Evolutionary conservation across 441 rosid species (phyloP).

Genomic region (Mallotus japonicus): DNA sequence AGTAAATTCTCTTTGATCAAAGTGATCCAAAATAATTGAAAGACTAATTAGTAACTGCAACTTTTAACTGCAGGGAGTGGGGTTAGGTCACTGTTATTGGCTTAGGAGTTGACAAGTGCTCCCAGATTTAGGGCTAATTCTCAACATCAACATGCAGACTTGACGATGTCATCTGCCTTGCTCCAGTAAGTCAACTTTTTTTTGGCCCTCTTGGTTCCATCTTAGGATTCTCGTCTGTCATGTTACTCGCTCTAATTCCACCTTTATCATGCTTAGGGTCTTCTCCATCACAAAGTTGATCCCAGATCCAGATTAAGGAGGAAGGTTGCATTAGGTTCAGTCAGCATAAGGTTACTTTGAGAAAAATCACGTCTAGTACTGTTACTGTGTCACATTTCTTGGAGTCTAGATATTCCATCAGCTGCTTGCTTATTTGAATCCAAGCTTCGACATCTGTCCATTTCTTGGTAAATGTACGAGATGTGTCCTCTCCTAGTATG

Average conservation of each 20-base stretch:
- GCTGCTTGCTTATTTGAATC: neutral
- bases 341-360: slow-evolving; percentile 12
- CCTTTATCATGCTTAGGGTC: slow-evolving; percentile 35
- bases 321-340: slow-evolving; percentile 30
- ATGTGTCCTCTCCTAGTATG: neutral
- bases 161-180: slow-evolving; percentile 49
- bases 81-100: slow-evolving; percentile 47
- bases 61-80: slow-evolving; percentile 55
- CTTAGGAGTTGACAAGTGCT: slow-evolving; percentile 53
- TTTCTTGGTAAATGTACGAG: neutral
- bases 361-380: neutral
- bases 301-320: slow-evolving; percentile 21
- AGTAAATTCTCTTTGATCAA: slow-evolving; percentile 29
- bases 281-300: slow-evolving; percentile 23
- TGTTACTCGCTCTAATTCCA: slow-evolving; percentile 29
- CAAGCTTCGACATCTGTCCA: slow-evolving; percentile 5
- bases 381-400: slow-evolving; percentile 6
- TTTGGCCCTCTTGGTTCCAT: slow-evolving; percentile 42
- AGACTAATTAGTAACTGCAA: slow-evolving; percentile 33
- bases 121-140: slow-evolving; percentile 46
- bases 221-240: slow-evolving; percentile 39
- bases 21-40: slow-evolving; percentile 31
- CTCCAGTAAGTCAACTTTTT: slow-evolving; percentile 47
- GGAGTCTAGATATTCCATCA: neutral
- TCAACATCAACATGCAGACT: slow-evolving; percentile 50